Conservation (phyloP, 1,139 yeast species). For the Scheffersomyces lignicola region DNA sequence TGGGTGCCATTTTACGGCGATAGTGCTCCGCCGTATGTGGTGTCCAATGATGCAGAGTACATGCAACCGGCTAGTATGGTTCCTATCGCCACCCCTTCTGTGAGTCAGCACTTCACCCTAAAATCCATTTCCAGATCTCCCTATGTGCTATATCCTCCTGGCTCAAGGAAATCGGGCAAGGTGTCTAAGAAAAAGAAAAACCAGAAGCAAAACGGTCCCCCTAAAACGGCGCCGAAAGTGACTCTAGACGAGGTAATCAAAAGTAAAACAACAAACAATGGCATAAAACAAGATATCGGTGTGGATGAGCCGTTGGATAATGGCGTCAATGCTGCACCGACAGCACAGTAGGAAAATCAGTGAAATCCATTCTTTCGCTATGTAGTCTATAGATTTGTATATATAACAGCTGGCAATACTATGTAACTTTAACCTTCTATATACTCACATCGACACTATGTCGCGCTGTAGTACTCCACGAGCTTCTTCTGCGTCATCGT, state of each 20-base stretch:
- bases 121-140: slow-evolving; percentile 1
- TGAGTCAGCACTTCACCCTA: neutral
- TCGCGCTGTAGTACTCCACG: slow-evolving; percentile 36
- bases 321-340: too few relatives aligned
- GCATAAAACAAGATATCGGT: too few relatives aligned
- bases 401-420: too few relatives aligned
- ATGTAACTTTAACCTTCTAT: too few relatives aligned
- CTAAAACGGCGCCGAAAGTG: neutral
- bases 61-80: neutral
- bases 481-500: slow-evolving; percentile 36
- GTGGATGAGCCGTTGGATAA: too few relatives aligned
- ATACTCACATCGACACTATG: too few relatives aligned
- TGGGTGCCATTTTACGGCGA: slow-evolving; percentile 17
- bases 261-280: too few relatives aligned
- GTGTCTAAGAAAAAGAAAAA: neutral
- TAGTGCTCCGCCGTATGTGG: slow-evolving; percentile 5
- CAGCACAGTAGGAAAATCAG: too few relatives aligned
- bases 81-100: neutral
- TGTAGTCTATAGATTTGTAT: too few relatives aligned
- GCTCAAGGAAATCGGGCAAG: neutral
- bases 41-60: neutral
- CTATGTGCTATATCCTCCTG: neutral
- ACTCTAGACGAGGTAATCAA: slow-evolving; percentile 2
- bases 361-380: too few relatives aligned
- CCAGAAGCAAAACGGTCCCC: neutral